These are phyloP conservation scores for Oidium heveae DNA, from an alignment of 2,329 filamentous ascomycete genomes.

Conservation along the genomic window DNA sequence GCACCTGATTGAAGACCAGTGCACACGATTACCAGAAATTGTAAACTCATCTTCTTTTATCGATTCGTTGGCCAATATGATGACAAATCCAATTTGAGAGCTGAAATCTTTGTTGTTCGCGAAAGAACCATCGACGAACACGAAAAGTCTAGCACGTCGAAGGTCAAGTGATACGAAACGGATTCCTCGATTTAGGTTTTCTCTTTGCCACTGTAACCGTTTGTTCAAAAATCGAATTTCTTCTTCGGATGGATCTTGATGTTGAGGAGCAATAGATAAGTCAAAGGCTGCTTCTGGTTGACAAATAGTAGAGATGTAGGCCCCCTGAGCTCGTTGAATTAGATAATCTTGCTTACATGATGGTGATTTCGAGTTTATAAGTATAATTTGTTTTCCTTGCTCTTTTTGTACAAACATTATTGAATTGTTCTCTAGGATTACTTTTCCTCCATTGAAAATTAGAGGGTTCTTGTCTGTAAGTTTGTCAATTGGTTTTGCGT, in stretches of 20 bases:
- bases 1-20: too few species aligned
- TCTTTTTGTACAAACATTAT: too few species aligned
- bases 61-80: neutral
- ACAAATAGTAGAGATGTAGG: too few species aligned
- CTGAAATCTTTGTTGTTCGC: too few species aligned
- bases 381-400: neutral
- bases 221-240: neutral
- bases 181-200: neutral
- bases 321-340: neutral
- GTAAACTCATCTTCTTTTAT: too few species aligned
- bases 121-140: too few species aligned
- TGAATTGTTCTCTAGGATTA: neutral
- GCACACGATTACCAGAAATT: too few species aligned
- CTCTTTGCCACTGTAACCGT: too few species aligned
- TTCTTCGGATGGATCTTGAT: neutral
- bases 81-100: neutral
- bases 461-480: neutral
- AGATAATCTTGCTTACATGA: neutral
- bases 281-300: too few species aligned
- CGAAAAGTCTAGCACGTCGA: too few species aligned
- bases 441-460: constrained; percentile 1
- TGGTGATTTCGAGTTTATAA: neutral
- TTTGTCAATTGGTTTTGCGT: neutral
- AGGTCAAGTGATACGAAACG: neutral
- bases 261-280: too few species aligned